These are phyloP conservation scores for Aspergillus flavus DNA, from an alignment of 2,329 filamentous ascomycete species.

Conservation along the genomic window DNA sequence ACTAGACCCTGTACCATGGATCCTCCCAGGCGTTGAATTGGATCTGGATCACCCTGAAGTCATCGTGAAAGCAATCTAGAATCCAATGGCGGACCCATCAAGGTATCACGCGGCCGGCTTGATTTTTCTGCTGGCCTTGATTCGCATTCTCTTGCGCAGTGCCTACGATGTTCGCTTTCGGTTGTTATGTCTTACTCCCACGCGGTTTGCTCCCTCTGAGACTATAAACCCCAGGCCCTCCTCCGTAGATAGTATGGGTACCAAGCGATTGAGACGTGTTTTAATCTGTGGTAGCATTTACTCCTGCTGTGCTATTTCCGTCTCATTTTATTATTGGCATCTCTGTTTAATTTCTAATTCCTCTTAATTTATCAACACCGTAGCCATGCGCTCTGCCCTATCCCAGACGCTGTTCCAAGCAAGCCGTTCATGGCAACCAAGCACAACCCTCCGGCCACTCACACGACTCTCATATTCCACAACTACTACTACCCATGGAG, in stretches of 20 bases:
- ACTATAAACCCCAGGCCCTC: constrained; percentile 27
- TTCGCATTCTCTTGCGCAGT: constrained; percentile 14
- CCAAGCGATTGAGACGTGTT: neutral
- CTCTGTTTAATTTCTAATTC: constrained; percentile 9
- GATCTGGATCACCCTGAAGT: constrained; percentile 27
- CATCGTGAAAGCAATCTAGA: constrained; percentile 31
- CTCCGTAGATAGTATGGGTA: neutral
- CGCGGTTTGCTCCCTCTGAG: constrained; percentile 4
- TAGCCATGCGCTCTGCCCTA: constrained; percentile 21
- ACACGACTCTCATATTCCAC: constrained; percentile 25
- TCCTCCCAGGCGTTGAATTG: constrained; percentile 21
- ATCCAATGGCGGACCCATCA: constrained; percentile 17
- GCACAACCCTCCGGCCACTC: constrained; percentile 9
- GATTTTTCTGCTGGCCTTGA: constrained; percentile 19
- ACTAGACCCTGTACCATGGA: constrained; percentile 25
- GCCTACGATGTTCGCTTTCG: constrained; percentile 18
- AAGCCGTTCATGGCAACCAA: constrained; percentile 17
- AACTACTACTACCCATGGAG: constrained; percentile 19
- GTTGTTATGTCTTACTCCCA: constrained; percentile 15
- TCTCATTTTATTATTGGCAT: neutral
- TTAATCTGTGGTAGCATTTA: neutral
- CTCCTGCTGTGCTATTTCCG: neutral
- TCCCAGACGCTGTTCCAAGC: constrained; percentile 18
- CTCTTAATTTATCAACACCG: constrained; percentile 1
- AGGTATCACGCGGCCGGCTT: constrained; percentile 29